Conservation (phyloP, 768 basidiomycete genomes). For the Tephrocybe sp. region DNA sequence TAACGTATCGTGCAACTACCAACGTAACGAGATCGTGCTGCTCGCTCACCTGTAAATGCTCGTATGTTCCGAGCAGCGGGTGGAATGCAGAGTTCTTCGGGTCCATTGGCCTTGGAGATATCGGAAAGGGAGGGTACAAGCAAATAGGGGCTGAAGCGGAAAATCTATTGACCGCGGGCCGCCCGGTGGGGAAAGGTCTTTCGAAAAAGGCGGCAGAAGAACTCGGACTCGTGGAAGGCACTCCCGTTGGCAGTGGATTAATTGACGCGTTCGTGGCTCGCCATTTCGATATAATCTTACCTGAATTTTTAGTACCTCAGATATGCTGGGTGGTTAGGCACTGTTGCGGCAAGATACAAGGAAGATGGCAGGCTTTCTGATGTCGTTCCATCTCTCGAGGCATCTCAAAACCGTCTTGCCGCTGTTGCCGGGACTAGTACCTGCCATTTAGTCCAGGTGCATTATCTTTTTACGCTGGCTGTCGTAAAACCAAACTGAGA, state of each 20-base stretch:
- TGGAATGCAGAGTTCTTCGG: conserved; percentile 91
- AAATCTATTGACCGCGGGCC: conserved; percentile 74
- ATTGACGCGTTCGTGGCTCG: conserved; percentile 82
- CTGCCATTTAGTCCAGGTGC: conserved; percentile 89
- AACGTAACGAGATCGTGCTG: conserved; percentile 81
- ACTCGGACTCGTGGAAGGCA: conserved; percentile 82
- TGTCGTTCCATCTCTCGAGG: conserved; percentile 60
- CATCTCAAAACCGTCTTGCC: conserved; percentile 81
- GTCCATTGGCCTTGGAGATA: conserved; percentile 75
- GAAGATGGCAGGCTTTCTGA: conserved; percentile 53
- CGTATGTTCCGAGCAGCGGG: conserved; percentile 81
- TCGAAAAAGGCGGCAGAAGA: conserved; percentile 79
- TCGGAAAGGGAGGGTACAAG: conserved; percentile 66
- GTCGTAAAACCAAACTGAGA: neutral
- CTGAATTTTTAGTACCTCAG: conserved; percentile 30
- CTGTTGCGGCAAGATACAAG: conserved; percentile 77
- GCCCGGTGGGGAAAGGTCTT: conserved; percentile 85
- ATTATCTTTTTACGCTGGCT: neutral
- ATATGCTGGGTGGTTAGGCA: conserved; percentile 97
- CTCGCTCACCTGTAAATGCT: conserved; percentile 95
- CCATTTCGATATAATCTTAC: conserved; percentile 1
- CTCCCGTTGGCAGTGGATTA: conserved; percentile 89
- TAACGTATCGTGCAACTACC: conserved; percentile 89
- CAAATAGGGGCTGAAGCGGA: conserved; percentile 73
- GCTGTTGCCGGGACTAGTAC: conserved; percentile 96